These are phyloP conservation scores for Magnolia sinica DNA, from an alignment of 164 flowering plant species.

Conservation along the genomic window DNA sequence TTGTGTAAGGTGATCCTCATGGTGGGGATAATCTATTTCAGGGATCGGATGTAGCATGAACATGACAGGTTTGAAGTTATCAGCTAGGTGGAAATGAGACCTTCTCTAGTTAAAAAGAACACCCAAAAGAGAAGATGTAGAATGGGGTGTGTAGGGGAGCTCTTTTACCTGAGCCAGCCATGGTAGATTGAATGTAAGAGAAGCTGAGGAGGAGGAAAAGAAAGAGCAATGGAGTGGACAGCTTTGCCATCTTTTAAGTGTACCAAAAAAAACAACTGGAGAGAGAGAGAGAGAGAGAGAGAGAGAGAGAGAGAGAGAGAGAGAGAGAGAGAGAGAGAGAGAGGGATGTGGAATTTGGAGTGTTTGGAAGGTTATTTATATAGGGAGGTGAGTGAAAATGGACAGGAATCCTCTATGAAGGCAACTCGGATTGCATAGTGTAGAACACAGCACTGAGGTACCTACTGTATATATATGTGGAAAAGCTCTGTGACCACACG, in stretches of 20 bases:
- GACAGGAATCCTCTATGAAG: too few relatives aligned
- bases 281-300: neutral
- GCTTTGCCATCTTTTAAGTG: conserved; percentile 24
- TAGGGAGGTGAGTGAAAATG: neutral
- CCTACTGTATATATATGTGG: too few relatives aligned
- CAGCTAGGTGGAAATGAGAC: neutral
- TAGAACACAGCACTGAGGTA: too few relatives aligned
- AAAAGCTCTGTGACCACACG: too few relatives aligned
- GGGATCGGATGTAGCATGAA: too few relatives aligned
- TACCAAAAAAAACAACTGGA: neutral
- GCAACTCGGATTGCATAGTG: too few relatives aligned
- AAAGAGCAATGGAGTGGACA: conserved; percentile 20
- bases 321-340: neutral
- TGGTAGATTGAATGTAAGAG: conserved; percentile 30
- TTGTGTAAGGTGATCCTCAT: too few relatives aligned
- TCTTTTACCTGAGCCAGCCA: conserved; percentile 35
- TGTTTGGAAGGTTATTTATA: neutral
- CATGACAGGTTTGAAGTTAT: too few relatives aligned
- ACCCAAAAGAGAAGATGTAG: neutral
- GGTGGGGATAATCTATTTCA: too few relatives aligned
- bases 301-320: neutral
- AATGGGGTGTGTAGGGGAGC: neutral
- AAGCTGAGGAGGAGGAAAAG: conserved; percentile 38
- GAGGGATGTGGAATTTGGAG: neutral
- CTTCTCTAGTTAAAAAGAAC: neutral